phyloP scores from a whole-genome alignment of 768 basidiomycete genomes.

The Lepiota brunneoincarnata region DNA sequence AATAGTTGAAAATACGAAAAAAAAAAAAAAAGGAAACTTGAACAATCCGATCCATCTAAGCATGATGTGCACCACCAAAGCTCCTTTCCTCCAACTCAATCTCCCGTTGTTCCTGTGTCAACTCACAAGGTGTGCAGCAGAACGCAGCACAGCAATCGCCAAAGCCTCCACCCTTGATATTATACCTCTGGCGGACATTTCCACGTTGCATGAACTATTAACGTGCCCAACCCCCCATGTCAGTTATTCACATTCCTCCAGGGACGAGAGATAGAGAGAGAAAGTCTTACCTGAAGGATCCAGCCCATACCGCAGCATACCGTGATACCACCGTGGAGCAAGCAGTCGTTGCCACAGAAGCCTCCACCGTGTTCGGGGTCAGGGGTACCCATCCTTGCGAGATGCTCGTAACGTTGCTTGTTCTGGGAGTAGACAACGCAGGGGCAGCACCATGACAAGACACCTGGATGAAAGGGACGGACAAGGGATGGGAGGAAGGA shows the following conservation, averaged over 20 bases:
- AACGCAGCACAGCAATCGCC: constrained; percentile 38
- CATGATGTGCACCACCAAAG: constrained; percentile 14
- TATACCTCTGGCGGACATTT: constrained; percentile 39
- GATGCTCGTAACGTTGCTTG: constrained; percentile 38
- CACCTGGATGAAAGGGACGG: constrained; percentile 28
- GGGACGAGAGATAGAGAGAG: too few species aligned
- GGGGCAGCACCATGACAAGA: constrained; percentile 37
- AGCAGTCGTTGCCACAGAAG: constrained; percentile 33
- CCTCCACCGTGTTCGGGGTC: constrained; percentile 34
- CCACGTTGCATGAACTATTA: constrained; percentile 32
- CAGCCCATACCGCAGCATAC: constrained; percentile 31
- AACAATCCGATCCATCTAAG: background rate
- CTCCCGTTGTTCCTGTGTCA: constrained; percentile 47
- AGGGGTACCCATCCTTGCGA: constrained; percentile 31
- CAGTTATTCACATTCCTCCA: too few species aligned
- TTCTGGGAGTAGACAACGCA: constrained; percentile 39
- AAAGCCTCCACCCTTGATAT: constrained; percentile 40
- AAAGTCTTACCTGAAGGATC: constrained; percentile 43
- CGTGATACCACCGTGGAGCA: constrained; percentile 29
- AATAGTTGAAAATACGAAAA: background rate
- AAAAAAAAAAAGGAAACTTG: too few species aligned
- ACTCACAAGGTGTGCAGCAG: constrained; percentile 46
- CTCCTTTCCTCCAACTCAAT: constrained; percentile 45
- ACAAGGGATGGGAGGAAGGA: too few species aligned
- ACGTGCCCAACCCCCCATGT: too few species aligned